These are phyloP conservation scores for Candida anutae DNA, from an alignment of 1,139 yeast species.

Conservation along the genomic window DNA sequence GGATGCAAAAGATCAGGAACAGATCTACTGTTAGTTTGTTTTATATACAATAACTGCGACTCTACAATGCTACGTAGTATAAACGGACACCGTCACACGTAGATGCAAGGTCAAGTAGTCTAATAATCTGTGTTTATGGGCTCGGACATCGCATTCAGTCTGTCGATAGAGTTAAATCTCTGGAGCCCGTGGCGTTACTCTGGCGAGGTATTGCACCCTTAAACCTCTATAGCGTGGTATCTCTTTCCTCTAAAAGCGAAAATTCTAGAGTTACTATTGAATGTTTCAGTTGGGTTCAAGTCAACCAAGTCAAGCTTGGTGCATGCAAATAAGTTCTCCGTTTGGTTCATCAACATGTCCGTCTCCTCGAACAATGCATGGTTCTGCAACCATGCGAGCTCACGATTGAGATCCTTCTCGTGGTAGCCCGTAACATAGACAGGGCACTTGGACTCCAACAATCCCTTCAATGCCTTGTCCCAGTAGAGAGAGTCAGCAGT, in stretches of 20 bases:
- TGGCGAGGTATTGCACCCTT: no score
- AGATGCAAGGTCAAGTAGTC: no score
- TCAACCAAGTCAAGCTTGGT: constrained; percentile 94
- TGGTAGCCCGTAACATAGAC: constrained; percentile 88
- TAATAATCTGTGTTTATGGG: no score
- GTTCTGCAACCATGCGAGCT: constrained; percentile 63
- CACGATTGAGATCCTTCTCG: constrained; percentile 60
- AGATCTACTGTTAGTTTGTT: no score
- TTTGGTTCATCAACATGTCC: constrained; percentile 73
- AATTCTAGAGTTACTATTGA: constrained; percentile 81
- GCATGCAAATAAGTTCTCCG: constrained; percentile 68
- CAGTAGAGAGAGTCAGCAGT: constrained; percentile 79
- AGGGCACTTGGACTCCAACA: constrained; percentile 89
- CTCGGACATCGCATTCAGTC: no score
- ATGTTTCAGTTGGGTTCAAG: constrained; percentile 82
- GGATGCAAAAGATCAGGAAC: no score
- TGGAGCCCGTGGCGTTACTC: no score
- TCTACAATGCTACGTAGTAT: no score
- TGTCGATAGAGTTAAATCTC: no score
- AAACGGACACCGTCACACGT: no score
- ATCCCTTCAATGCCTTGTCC: constrained; percentile 76
- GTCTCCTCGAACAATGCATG: constrained; percentile 58
- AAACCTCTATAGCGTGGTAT: constrained; percentile 66
- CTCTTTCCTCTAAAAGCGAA: constrained; percentile 95
- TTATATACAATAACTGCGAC: no score